A percentile compares a stretch with the other conserved stretches of the same genome.
Conservation (phyloP, 176 grass and related monocot genomes). For the Ananas comosus region DNA sequence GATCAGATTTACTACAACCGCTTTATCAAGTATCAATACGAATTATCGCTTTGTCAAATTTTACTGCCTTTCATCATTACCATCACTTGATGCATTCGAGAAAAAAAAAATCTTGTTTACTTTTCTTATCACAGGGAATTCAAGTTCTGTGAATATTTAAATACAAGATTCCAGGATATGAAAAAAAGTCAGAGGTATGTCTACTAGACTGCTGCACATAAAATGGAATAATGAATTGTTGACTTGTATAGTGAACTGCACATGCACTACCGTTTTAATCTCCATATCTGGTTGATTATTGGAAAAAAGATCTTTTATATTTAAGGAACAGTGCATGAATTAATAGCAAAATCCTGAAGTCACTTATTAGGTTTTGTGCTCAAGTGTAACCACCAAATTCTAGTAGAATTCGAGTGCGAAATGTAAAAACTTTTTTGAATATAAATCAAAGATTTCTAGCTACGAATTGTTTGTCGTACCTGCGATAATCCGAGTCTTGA, state of each 20-base stretch:
- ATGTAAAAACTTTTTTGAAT: neutral
- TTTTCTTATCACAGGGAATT: no score
- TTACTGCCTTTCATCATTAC: no score
- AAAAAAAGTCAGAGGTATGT: no score
- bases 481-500: conserved; percentile 69
- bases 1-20: no score
- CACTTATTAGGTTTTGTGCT: neutral
- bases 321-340: neutral
- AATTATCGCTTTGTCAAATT: no score
- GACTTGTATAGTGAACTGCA: neutral
- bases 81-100: no score
- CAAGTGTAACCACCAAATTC: neutral
- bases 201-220: no score
- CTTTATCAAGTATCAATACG: no score
- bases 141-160: no score
- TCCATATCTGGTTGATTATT: neutral
- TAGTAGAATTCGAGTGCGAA: neutral
- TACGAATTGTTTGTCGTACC: conserved; percentile 22
- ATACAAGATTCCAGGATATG: no score
- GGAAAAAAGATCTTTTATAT: neutral
- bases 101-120: no score
- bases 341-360: neutral
- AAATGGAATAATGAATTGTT: no score
- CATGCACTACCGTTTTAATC: neutral
- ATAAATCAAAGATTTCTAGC: neutral